Percentiles rank a stretch among this genome's conserved stretches.
These are phyloP conservation scores for Amaranthus hypochondriacus DNA, from an alignment of 148 eudicot genomes.

Conservation along the genomic window DNA sequence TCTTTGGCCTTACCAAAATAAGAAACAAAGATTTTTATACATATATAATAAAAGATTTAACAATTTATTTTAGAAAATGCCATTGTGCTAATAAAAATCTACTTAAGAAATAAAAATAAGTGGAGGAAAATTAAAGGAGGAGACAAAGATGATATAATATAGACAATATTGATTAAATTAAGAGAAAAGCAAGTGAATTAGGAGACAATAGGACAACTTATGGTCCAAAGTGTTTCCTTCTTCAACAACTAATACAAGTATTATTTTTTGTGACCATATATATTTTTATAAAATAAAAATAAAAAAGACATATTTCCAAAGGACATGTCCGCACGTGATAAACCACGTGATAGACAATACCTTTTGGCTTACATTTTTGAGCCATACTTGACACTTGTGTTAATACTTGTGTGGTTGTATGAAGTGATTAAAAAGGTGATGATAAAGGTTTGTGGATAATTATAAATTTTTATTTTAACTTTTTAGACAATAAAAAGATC, in stretches of 20 bases:
- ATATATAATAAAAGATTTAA: too few species aligned
- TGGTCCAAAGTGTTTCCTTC: conserved; percentile 24
- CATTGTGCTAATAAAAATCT: not conserved
- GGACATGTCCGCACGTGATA: conserved; percentile 33
- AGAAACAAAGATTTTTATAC: too few species aligned
- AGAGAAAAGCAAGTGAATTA: conserved; percentile 19
- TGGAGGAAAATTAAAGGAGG: not conserved
- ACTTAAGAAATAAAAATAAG: not conserved
- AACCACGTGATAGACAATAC: conserved; percentile 21
- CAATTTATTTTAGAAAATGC: too few species aligned
- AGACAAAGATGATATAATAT: conserved; percentile 7
- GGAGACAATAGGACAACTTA: conserved; percentile 22
- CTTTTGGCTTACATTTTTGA: not conserved
- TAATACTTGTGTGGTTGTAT: not conserved
- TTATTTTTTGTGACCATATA: conserved; percentile 11
- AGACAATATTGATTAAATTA: conserved; percentile 26
- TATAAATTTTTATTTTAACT: too few species aligned
- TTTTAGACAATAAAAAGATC: too few species aligned
- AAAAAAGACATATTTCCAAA: conserved; percentile 15
- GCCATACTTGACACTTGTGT: not conserved
- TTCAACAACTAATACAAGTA: not conserved
- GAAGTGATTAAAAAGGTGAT: too few species aligned
- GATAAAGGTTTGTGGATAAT: too few species aligned
- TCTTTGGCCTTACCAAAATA: too few species aligned
- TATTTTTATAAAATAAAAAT: not conserved